phyloP scores from a whole-genome alignment of 1,284 basidiomycete genomes.

The Rhodotorula sp. region DNA sequence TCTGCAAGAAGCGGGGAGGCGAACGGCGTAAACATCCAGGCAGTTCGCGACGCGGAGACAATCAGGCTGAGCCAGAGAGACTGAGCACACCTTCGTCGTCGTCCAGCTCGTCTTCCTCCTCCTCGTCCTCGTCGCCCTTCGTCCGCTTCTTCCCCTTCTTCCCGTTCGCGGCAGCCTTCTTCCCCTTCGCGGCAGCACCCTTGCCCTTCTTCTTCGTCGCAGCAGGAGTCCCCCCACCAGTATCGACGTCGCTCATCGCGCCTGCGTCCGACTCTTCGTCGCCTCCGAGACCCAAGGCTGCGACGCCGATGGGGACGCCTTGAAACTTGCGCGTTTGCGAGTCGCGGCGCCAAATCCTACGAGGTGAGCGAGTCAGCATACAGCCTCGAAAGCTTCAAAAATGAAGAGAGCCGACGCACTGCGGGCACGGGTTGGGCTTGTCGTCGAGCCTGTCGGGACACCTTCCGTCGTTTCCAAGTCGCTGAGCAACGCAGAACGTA shows the following conservation, averaged over 20 bases:
- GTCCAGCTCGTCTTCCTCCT: conserved; percentile 30
- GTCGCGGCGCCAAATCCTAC: conserved; percentile 22
- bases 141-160: conserved; percentile 3
- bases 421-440: conserved; percentile 35
- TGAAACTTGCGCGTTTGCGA: conserved; percentile 1
- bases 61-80: no score
- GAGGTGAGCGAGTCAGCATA: no score
- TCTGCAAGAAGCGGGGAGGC: not conserved
- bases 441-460: conserved; percentile 36
- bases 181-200: conserved; percentile 1
- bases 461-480: conserved; percentile 10
- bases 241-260: conserved; percentile 11
- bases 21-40: no score
- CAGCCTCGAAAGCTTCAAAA: no score
- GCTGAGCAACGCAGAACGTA: conserved; percentile 26
- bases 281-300: conserved; percentile 49
- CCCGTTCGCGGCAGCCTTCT: not conserved
- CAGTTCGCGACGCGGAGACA: no score
- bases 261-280: conserved; percentile 44
- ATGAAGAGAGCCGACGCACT: conserved; percentile 10
- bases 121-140: conserved; percentile 23
- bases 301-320: conserved; percentile 45
- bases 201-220: conserved; percentile 13
- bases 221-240: not conserved
- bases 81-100: not conserved